These are phyloP conservation scores for Babesia divergens DNA, from an alignment of 169 alveolate genomes.

Conservation along the genomic window DNA sequence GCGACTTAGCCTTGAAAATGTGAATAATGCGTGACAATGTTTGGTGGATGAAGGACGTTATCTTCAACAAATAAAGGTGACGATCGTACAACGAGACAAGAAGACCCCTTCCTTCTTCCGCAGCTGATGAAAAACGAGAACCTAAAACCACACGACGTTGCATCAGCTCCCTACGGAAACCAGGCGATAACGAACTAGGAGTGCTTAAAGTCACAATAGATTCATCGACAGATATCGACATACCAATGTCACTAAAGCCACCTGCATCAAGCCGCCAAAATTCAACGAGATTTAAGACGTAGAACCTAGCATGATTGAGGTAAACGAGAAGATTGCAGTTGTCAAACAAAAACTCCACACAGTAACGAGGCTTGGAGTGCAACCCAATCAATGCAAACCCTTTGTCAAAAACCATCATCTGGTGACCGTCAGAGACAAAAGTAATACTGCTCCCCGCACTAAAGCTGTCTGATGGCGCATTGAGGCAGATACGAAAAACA, in stretches of 20 bases:
- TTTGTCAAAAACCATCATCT: slow-evolving; percentile 31
- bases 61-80: not conserved
- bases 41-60: slow-evolving; percentile 6
- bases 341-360: slow-evolving; percentile 35
- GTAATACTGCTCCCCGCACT: not conserved
- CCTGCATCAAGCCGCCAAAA: not conserved
- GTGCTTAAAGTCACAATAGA: slow-evolving; percentile 3
- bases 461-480: not conserved
- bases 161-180: slow-evolving; percentile 46
- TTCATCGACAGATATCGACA: not conserved
- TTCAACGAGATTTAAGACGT: not conserved
- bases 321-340: slow-evolving; percentile 12
- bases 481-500: slow-evolving; percentile 17
- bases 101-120: not conserved
- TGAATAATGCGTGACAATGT: slow-evolving; percentile 1
- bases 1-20: not conserved
- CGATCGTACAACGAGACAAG: slow-evolving; percentile 13
- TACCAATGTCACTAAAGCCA: not conserved
- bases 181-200: slow-evolving; percentile 41
- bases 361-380: not conserved
- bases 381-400: slow-evolving; percentile 18
- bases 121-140: not conserved
- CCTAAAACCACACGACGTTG: not conserved
- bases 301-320: slow-evolving; percentile 28
- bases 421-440: slow-evolving; percentile 36